Percentiles rank a stretch among this genome's conserved stretches.
phyloP scores from a whole-genome alignment of 345 rosid species.

The Salix udensis region DNA sequence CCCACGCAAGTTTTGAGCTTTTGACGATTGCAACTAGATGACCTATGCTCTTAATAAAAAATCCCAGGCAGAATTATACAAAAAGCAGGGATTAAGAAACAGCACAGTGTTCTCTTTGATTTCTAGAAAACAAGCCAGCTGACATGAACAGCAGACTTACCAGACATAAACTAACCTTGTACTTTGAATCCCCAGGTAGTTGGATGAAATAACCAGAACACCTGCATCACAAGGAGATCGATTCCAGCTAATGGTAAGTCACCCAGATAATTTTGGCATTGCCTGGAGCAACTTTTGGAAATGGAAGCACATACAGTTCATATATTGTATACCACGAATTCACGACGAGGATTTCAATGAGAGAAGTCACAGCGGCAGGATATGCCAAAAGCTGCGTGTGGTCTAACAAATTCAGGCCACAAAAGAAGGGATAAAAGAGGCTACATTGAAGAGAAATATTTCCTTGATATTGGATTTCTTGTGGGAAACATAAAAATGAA shows the following conservation, averaged over 20 bases:
- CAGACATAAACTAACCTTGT: not conserved
- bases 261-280: not conserved
- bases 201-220: constrained; percentile 2
- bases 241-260: constrained; percentile 2
- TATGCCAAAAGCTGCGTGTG: constrained; percentile 3
- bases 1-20: not conserved
- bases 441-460: not conserved
- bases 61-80: not conserved
- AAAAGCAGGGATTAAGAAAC: not conserved
- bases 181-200: not conserved
- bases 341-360: not conserved
- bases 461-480: not conserved
- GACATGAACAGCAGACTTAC: not conserved
- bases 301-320: not conserved
- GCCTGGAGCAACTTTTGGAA: not conserved
- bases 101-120: not conserved
- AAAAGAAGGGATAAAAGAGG: not conserved
- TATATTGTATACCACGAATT: not conserved
- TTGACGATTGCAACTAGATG: not conserved
- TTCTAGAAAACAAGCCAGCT: not conserved
- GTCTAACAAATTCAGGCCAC: constrained; percentile 4
- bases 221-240: constrained; percentile 13
- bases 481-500: constrained; percentile 1
- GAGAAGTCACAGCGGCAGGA: not conserved
- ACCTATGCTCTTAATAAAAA: not conserved